A percentile compares a stretch with the other conserved stretches of the same genome.
Evolutionary conservation across 768 basidiomycete species (phyloP).

Genomic region (Tricholoma sp.): DNA sequence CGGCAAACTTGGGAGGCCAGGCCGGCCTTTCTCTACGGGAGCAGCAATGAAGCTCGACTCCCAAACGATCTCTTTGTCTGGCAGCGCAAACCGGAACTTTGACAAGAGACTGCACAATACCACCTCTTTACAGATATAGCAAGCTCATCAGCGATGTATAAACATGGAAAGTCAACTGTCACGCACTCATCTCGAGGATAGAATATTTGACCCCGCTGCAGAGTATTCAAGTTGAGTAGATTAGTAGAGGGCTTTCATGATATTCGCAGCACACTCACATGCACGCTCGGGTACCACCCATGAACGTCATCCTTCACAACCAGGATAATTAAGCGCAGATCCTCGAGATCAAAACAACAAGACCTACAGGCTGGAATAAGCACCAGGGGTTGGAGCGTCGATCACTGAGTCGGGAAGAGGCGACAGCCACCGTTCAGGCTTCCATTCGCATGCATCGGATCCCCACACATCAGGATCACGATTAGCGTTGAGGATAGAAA

Average conservation of each 20-base stretch:
- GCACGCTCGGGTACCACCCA: slow-evolving; percentile 39
- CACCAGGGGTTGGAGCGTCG: slow-evolving; percentile 36
- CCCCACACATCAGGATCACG: slow-evolving; percentile 41
- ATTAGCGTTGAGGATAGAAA: slow-evolving; percentile 35
- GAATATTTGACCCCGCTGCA: slow-evolving; percentile 49
- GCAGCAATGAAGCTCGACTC: slow-evolving; percentile 20
- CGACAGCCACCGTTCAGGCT: slow-evolving; percentile 45
- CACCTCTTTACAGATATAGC: slow-evolving; percentile 24
- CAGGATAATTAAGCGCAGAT: neutral
- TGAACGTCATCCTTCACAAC: slow-evolving; percentile 35
- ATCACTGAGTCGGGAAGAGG: slow-evolving; percentile 30
- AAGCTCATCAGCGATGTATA: neutral
- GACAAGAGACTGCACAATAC: slow-evolving; percentile 20
- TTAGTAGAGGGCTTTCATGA: neutral
- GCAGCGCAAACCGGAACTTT: slow-evolving; percentile 21
- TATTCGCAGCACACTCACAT: slow-evolving; percentile 27
- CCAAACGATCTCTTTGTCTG: slow-evolving; percentile 24
- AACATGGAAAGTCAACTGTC: neutral
- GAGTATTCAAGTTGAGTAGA: too few relatives aligned
- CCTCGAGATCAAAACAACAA: neutral
- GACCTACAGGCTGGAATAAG: slow-evolving; percentile 38
- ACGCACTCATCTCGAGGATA: slow-evolving; percentile 45
- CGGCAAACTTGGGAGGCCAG: neutral
- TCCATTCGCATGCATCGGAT: slow-evolving; percentile 41
- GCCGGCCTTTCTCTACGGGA: slow-evolving; percentile 13